These are phyloP conservation scores for Paracoccidioides brasiliensis DNA, from an alignment of 2,329 filamentous ascomycete genomes.

Conservation along the genomic window DNA sequence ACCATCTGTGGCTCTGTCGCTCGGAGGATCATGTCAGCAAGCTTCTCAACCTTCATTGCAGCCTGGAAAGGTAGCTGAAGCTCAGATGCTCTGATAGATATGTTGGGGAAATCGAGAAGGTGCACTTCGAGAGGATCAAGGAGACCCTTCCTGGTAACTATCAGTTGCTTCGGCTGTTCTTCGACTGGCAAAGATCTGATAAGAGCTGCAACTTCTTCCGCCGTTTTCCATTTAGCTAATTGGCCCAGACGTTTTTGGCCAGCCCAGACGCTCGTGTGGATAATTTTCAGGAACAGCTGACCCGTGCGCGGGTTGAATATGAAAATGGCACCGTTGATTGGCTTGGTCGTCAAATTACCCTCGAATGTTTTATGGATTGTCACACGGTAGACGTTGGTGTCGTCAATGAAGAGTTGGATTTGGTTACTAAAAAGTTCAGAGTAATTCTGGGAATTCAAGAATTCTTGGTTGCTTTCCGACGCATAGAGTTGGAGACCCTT, in stretches of 20 bases:
- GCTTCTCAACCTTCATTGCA: constrained; percentile 98
- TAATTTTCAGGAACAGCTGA: constrained; percentile 96
- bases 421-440: constrained; percentile 98
- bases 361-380: constrained; percentile 99
- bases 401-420: constrained; percentile 96
- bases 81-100: constrained; percentile 94
- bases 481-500: constrained; percentile 97
- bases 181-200: constrained; percentile 92
- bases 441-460: constrained; percentile 98
- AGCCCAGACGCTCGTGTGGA: constrained; percentile 98
- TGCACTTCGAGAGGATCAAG: constrained; percentile 95
- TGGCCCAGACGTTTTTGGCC: constrained; percentile 98
- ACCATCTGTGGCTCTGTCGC: constrained; percentile 99
- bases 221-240: constrained; percentile 98
- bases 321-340: constrained; percentile 98
- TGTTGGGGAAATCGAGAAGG: constrained; percentile 95
- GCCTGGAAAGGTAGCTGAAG: constrained; percentile 96
- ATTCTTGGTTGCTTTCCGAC: constrained; percentile 97
- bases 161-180: constrained; percentile 97
- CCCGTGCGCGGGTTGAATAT: constrained; percentile 99
- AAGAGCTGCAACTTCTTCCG: constrained; percentile 95
- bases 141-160: constrained; percentile 93
- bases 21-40: constrained; percentile 96
- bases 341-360: constrained; percentile 96
- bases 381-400: constrained; percentile 98